Base-by-base conservation (phyloP, 345 rosid genomes). In the Psidium guajava region DNA sequence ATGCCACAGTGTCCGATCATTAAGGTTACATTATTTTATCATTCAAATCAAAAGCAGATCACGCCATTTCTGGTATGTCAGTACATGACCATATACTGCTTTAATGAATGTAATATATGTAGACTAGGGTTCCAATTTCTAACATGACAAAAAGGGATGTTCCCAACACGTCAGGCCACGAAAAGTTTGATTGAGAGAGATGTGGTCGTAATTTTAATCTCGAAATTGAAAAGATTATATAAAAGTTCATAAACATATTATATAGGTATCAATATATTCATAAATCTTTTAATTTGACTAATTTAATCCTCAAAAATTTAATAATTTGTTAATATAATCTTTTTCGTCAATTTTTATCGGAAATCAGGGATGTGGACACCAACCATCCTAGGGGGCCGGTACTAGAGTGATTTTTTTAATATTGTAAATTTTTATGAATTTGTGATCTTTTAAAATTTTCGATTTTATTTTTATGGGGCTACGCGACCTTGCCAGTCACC, bases 311-410 rank as follows among this genome's bases (percentile, higher is more conserved):
- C 6, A 27, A 28, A 27, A 13, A 32, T 18, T 64, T 16, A 1
- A 16, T 0, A 32, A 32, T 8, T 28, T 16, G 0, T 1, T 6
- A 6, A 64, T 28, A 18, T 69, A 32, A 7, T 20, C 3, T 28
- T 61, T 61, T 0, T 6, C 18, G 6, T 0, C 6, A 32, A 69
- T 16, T 32, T 16, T 69, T 12, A 0, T 0, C 9, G 0, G 24
- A 32, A 32, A 32, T 32, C 1, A 0, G 0, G 16, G 0, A 32
- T 1, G 0, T 32, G 3, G 21, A 32, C 2, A 1, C 0, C 0
- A 0, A 18, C 10, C 4, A 5, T 69, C 20, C 20, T 16, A 32
- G 0, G 5, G 20, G 12, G 6, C 13, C 0, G 4, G 5, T 5
- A 8, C 2, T 27, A 59, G 27, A 13, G 36, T 59, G 36, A n/a